Conservation (phyloP, 2,329 filamentous ascomycete species). For the Ophiostoma ulmi region DNA sequence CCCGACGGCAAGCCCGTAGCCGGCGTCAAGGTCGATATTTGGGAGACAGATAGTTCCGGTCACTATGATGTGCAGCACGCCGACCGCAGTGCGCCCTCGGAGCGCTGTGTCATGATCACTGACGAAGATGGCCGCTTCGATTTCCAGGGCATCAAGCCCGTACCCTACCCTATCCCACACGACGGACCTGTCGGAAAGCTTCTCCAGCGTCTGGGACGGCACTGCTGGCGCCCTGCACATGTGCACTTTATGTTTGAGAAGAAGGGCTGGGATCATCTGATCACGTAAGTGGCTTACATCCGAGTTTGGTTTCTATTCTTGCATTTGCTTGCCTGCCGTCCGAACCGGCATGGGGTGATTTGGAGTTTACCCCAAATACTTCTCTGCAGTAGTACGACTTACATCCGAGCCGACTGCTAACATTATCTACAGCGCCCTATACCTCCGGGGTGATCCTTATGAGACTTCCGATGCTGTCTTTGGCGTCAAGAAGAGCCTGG, state of each 20-base stretch:
- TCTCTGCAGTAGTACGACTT: neutral
- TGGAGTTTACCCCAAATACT: neutral
- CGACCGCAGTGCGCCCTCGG: conserved; percentile 59
- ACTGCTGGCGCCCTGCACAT: conserved; percentile 71
- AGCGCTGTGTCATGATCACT: conserved; percentile 59
- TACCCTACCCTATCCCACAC: conserved; percentile 78
- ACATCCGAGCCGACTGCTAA: neutral
- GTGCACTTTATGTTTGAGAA: conserved; percentile 90
- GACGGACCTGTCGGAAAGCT: conserved; percentile 78
- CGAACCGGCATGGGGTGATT: too few relatives aligned
- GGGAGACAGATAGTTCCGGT: conserved; percentile 78
- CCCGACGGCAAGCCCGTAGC: conserved; percentile 56
- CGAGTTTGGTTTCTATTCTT: conserved; percentile 37
- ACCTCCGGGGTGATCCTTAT: conserved; percentile 72
- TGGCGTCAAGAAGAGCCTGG: conserved; percentile 74
- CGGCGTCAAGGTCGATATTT: conserved; percentile 71
- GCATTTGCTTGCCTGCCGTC: too few relatives aligned
- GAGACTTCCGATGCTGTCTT: conserved; percentile 82
- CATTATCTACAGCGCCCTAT: conserved; percentile 56
- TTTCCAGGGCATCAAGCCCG: conserved; percentile 79
- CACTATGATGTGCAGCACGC: conserved; percentile 77
- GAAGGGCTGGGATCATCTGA: conserved; percentile 69
- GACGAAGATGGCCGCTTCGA: conserved; percentile 72
- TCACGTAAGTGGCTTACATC: conserved; percentile 53
- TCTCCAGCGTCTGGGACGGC: conserved; percentile 60